Percentiles rank a stretch among this genome's conserved stretches.
phyloP scores from a whole-genome alignment of 2,329 filamentous ascomycete genomes.

The Trichoderma koningiopsis region DNA sequence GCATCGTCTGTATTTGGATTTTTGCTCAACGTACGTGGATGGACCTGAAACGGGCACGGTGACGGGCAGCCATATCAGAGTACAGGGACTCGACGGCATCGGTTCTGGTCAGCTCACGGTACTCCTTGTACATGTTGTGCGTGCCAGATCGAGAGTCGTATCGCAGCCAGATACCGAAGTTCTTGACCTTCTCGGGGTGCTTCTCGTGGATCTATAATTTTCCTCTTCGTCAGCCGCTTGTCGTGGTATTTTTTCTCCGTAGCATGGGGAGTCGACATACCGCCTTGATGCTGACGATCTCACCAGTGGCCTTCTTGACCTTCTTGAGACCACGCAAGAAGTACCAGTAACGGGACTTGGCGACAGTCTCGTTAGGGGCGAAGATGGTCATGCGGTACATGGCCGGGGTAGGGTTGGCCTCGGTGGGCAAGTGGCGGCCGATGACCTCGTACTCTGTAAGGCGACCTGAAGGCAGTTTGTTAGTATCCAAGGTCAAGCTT shows the following conservation, averaged over 20 bases:
- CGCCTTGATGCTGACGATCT: constrained; percentile 96
- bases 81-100: constrained; percentile 96
- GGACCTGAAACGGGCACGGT: constrained; percentile 93
- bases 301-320: constrained; percentile 99
- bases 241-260: background rate
- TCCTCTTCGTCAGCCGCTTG: constrained; percentile 25
- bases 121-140: constrained; percentile 99
- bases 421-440: constrained; percentile 97
- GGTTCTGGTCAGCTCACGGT: constrained; percentile 96
- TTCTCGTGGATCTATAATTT: constrained; percentile 86
- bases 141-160: constrained; percentile 99
- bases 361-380: constrained; percentile 94
- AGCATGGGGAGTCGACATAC: constrained; percentile 52
- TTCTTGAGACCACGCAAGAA: constrained; percentile 99
- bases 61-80: constrained; percentile 99
- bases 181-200: constrained; percentile 99
- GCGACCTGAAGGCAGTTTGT: constrained; percentile 69
- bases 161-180: constrained; percentile 99
- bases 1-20: constrained; percentile 6
- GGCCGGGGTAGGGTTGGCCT: constrained; percentile 95
- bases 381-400: constrained; percentile 99
- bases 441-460: constrained; percentile 99
- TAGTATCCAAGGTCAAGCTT: constrained; percentile 33
- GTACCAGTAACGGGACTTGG: constrained; percentile 99
- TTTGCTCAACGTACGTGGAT: constrained; percentile 79